phyloP scores from a whole-genome alignment of 2,329 filamentous ascomycete genomes.

The Ascochyta fabae region DNA sequence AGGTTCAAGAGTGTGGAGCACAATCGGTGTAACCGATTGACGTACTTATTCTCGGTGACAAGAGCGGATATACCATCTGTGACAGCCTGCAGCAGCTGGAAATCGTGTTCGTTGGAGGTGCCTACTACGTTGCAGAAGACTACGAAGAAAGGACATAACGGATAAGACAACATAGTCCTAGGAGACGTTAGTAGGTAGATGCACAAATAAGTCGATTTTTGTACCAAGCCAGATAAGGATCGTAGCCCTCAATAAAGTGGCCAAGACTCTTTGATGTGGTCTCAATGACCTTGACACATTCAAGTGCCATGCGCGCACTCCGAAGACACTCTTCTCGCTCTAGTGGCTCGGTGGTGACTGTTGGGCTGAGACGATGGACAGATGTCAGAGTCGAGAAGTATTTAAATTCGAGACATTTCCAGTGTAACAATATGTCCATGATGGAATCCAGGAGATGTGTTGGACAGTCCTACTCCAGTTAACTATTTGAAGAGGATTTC shows the following conservation, averaged over 20 bases:
- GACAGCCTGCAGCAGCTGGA: slow-evolving; percentile 40
- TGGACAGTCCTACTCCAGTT: slow-evolving; percentile 26
- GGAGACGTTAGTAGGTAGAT: slow-evolving; percentile 9
- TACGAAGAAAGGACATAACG: slow-evolving; percentile 45
- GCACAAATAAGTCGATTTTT: neutral
- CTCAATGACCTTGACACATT: slow-evolving; percentile 36
- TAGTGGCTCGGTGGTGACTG: slow-evolving; percentile 32
- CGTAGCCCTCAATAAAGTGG: slow-evolving; percentile 41
- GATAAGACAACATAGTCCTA: slow-evolving; percentile 45
- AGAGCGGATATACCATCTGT: slow-evolving; percentile 36
- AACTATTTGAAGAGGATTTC: neutral
- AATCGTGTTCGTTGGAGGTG: slow-evolving; percentile 39
- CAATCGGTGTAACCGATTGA: slow-evolving; percentile 36
- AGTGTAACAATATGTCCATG: slow-evolving; percentile 36
- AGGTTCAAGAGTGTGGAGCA: slow-evolving; percentile 39
- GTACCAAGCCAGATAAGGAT: slow-evolving; percentile 41
- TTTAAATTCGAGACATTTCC: slow-evolving; percentile 43
- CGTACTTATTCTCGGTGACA: slow-evolving; percentile 39
- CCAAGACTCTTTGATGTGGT: slow-evolving; percentile 29
- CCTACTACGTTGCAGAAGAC: slow-evolving; percentile 48
- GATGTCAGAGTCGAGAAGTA: slow-evolving; percentile 43
- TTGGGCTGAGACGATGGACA: slow-evolving; percentile 41
- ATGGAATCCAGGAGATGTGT: slow-evolving; percentile 25
- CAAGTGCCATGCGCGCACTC: slow-evolving; percentile 41
- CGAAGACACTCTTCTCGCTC: slow-evolving; percentile 43